phyloP scores from a whole-genome alignment of 257 asterid species.

The Penstemon barbatus region DNA sequence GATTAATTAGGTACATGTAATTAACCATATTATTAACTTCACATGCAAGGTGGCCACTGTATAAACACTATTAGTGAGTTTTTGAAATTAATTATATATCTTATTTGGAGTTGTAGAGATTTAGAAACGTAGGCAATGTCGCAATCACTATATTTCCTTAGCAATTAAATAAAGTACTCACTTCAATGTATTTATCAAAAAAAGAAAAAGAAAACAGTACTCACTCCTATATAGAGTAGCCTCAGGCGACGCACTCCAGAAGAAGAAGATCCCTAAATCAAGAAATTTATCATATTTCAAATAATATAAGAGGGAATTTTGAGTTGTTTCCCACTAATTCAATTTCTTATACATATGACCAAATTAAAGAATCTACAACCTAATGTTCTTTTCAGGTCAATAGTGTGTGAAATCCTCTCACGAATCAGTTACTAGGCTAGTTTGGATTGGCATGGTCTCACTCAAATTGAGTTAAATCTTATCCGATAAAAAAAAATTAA shows the following conservation, averaged over 20 bases:
- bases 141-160: no score
- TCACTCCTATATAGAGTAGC: background rate
- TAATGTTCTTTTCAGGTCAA: background rate
- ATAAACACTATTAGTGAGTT: constrained; percentile 6
- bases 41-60: constrained; percentile 23
- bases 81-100: constrained; percentile 8
- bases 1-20: no score
- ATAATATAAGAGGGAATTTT: background rate
- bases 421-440: background rate
- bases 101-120: no score
- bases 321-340: constrained; percentile 42
- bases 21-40: background rate
- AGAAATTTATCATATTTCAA: background rate
- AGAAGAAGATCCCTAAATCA: background rate
- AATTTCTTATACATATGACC: constrained; percentile 23
- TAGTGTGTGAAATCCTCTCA: constrained; percentile 15
- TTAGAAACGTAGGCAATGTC: no score
- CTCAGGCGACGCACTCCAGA: constrained; percentile 27
- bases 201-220: no score
- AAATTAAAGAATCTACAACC: background rate
- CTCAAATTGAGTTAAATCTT: no score
- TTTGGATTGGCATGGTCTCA: background rate
- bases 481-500: no score
- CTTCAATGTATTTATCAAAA: no score
- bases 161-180: no score